Evolutionary conservation across 768 basidiomycete genomes (phyloP), one percentile per base, ranked within the genome.

Genomic region (Collybia sp.): DNA sequence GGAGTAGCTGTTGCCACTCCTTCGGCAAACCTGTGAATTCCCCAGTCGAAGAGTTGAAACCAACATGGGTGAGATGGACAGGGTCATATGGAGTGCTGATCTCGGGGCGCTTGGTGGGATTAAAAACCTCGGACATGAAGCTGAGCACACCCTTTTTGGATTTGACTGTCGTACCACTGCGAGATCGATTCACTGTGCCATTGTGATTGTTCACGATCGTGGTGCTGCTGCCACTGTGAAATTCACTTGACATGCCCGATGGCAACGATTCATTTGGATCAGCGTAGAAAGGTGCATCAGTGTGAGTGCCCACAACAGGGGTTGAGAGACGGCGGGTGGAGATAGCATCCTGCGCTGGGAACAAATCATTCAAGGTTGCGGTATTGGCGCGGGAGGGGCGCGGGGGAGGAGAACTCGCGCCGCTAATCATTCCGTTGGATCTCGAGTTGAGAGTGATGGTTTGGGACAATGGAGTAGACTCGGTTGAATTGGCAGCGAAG

Each of bases 11-110:
- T 61, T 99, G 96, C 96, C 96, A 99, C 70, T 98, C 95, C 65
- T 95, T 95, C 2, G 96, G 96, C 30, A 99, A 75, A 2, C 96
- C 96, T 8, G 92, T 93, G 69, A 94, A 98, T 68, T 99, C 95
- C 48, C 96, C 96, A 0, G 95, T 98, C 46, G 92, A 95, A 5
- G 91, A 90, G 66, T 99, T 97, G 82, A 97, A 98, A 49, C 95
- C 95, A 61, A 99, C 96, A 62, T 99, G 96, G 2, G 96, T 98
- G 58, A 99, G 86, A 71, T 98, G 95, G 33, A 98, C 95, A 30
- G 96, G 96, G 67, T 99, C 96, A 63, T 95, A 98, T 0, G 96
- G 96, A 0, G 93, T 94, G 62, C 90, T 93, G 73, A 99, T 98
- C 67, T 95, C 93, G 12, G 80, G 82, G 11, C 86, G 80, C 66